A percentile compares a stretch with the other conserved stretches of the same genome.
Evolutionary conservation across 345 rosid genomes (phyloP).

Genomic region (Gossypium herbaceum): DNA sequence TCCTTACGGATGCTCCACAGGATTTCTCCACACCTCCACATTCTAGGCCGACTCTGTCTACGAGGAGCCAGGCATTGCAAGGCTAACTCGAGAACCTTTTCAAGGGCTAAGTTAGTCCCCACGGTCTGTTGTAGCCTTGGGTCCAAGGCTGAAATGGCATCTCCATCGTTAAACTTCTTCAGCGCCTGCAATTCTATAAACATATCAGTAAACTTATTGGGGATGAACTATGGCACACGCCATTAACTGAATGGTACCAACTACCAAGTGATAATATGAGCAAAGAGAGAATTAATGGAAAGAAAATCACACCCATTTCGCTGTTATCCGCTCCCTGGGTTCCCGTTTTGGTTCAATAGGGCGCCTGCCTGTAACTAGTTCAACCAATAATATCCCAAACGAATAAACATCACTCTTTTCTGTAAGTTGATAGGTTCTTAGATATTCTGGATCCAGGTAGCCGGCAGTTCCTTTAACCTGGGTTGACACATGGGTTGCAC

Average conservation of each 20-base stretch:
- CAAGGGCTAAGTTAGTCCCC: slow-evolving; percentile 53
- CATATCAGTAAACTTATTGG: not conserved
- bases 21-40: slow-evolving; percentile 78
- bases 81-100: slow-evolving; percentile 69
- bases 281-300: not conserved
- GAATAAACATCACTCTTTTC: slow-evolving; percentile 95
- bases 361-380: slow-evolving; percentile 75
- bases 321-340: slow-evolving; percentile 67
- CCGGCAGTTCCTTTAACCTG: slow-evolving; percentile 99
- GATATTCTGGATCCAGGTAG: slow-evolving; percentile 87
- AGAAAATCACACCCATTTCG: slow-evolving; percentile 59
- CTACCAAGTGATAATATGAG: not conserved
- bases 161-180: slow-evolving; percentile 60
- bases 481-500: slow-evolving; percentile 85
- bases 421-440: slow-evolving; percentile 79
- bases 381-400: slow-evolving; percentile 77
- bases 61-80: slow-evolving; percentile 69
- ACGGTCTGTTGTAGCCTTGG: slow-evolving; percentile 52
- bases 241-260: not conserved
- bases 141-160: slow-evolving; percentile 55
- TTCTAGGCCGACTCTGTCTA: slow-evolving; percentile 65
- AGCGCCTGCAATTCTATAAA: slow-evolving; percentile 57
- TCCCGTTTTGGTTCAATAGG: slow-evolving; percentile 76
- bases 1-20: slow-evolving; percentile 87
- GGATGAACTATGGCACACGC: not conserved